Conservation (phyloP, 495 filamentous ascomycete species). For the Aspergillus asperescens region DNA sequence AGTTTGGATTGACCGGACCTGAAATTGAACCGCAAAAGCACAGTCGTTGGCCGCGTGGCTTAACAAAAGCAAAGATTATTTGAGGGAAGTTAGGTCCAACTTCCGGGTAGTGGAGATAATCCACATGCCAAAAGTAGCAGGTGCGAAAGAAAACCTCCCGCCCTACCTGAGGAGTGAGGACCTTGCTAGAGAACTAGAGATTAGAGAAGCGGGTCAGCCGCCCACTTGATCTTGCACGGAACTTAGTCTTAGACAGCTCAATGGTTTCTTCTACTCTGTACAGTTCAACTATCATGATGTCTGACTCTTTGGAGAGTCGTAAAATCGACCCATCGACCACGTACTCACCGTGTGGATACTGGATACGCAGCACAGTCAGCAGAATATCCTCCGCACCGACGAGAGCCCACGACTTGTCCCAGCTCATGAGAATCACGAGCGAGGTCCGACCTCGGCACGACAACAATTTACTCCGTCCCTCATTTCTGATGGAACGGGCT, state of each 20-base stretch:
- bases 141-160: not conserved
- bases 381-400: not conserved
- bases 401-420: not conserved
- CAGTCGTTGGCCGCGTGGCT: constrained; percentile 3
- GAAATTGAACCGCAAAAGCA: not conserved
- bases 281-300: no score
- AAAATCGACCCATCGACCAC: not conserved
- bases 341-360: not conserved
- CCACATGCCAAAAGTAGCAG: constrained; percentile 15
- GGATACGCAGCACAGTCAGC: not conserved
- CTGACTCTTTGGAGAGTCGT: no score
- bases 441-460: no score
- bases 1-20: constrained; percentile 1
- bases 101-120: no score
- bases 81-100: not conserved
- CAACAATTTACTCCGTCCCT: no score
- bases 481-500: no score
- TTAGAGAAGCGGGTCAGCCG: not conserved
- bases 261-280: not conserved
- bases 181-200: not conserved
- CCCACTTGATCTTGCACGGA: not conserved
- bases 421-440: not conserved
- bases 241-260: no score
- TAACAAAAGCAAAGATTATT: not conserved
- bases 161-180: not conserved